phyloP scores from a whole-genome alignment of 257 asterid genomes.

The Galeopsis tetrahit region DNA sequence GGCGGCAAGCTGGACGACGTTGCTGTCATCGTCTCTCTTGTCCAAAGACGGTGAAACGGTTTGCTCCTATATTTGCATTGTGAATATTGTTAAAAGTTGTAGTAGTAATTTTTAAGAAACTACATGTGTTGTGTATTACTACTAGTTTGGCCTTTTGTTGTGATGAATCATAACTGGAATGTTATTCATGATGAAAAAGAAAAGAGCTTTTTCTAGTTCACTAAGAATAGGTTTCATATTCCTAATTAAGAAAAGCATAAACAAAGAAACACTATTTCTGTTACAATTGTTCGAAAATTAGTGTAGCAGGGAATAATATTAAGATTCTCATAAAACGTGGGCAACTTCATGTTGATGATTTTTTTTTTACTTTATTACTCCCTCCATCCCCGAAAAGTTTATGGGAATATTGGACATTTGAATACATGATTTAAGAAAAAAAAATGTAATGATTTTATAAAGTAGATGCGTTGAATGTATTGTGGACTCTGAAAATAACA shows the following conservation, averaged over 20 bases:
- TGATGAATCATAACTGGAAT: conserved; percentile 1
- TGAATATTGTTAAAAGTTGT: conserved; percentile 29
- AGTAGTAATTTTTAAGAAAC: background rate
- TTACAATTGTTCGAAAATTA: background rate
- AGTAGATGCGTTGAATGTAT: too few relatives aligned
- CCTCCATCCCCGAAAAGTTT: too few relatives aligned
- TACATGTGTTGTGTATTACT: background rate
- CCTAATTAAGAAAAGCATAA: background rate
- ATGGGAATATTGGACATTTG: too few relatives aligned
- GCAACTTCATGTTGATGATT: background rate
- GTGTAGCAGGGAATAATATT: background rate
- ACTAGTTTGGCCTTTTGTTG: background rate
- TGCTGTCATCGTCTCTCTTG: conserved; percentile 76
- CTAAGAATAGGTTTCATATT: too few relatives aligned
- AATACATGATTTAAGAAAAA: too few relatives aligned
- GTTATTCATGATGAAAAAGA: background rate
- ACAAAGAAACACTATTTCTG: conserved; percentile 26
- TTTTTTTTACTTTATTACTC: too few relatives aligned
- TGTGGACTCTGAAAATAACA: too few relatives aligned
- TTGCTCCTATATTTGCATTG: background rate
- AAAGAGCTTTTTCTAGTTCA: background rate
- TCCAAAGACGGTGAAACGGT: conserved; percentile 37
- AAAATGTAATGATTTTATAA: too few relatives aligned
- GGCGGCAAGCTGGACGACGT: conserved; percentile 90
- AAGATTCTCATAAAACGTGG: conserved; percentile 9